phyloP scores from a whole-genome alignment of 164 flowering plant genomes.

The Annona squamosa region DNA sequence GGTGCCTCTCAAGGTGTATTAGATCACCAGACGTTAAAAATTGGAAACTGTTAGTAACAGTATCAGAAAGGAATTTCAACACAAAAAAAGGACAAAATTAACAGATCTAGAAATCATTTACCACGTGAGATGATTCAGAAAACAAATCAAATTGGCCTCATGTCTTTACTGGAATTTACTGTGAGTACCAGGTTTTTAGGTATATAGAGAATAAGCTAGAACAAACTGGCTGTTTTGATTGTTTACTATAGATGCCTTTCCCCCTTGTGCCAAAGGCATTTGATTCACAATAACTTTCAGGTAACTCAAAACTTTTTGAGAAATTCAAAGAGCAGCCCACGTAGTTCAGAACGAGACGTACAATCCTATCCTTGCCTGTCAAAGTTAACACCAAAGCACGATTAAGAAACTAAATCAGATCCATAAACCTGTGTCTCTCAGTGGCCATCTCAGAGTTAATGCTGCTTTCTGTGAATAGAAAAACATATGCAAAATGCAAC shows the following conservation, averaged over 20 bases:
- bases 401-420: background rate
- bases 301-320: background rate
- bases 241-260: background rate
- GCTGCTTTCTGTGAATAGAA: conserved; percentile 29
- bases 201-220: background rate
- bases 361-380: background rate
- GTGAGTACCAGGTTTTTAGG: background rate
- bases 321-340: background rate
- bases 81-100: background rate
- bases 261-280: background rate
- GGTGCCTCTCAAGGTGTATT: background rate
- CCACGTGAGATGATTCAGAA: background rate
- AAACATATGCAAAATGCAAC: conserved; percentile 22
- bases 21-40: background rate
- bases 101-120: background rate
- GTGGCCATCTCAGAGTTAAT: background rate
- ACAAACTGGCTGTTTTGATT: background rate
- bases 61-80: background rate
- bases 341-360: background rate
- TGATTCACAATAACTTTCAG: conserved; percentile 2
- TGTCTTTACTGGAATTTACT: background rate
- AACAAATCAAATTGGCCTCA: background rate
- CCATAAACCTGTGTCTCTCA: background rate
- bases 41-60: background rate
- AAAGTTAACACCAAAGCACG: background rate